Percentiles rank a stretch among this genome's conserved stretches.
Conservation (phyloP, 768 basidiomycete genomes). For the Trametes elegans region DNA sequence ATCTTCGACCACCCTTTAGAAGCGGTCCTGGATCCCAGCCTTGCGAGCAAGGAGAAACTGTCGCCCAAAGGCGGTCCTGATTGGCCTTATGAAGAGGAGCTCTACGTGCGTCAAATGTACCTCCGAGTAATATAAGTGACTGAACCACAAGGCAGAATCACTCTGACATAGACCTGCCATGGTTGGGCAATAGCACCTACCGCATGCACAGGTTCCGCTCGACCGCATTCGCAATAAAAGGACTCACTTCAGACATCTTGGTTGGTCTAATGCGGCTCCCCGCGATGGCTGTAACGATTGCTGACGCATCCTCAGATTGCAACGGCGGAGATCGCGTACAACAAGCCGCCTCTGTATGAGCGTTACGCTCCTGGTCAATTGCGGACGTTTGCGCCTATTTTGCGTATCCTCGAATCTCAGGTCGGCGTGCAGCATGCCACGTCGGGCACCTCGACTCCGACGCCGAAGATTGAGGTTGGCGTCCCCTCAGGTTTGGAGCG, state of each 20-base stretch:
- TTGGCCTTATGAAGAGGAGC: conserved; percentile 77
- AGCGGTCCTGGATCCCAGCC: conserved; percentile 61
- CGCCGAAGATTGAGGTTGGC: conserved; percentile 12
- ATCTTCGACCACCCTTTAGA: conserved; percentile 83
- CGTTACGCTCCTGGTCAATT: conserved; percentile 57
- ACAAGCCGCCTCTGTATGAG: conserved; percentile 45
- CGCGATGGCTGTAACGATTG: neutral
- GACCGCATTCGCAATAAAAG: conserved; percentile 77
- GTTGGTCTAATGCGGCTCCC: conserved; percentile 39
- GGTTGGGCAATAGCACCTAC: conserved; percentile 54
- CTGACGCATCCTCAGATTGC: conserved; percentile 45
- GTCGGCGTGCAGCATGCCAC: neutral
- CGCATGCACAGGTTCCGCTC: conserved; percentile 86
- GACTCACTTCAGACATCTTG: conserved; percentile 79
- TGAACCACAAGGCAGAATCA: conserved; percentile 42
- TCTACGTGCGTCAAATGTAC: conserved; percentile 54
- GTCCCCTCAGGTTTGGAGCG: neutral
- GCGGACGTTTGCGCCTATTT: conserved; percentile 23
- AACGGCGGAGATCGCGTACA: conserved; percentile 67
- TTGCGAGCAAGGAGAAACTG: conserved; percentile 47
- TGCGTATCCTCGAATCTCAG: conserved; percentile 18
- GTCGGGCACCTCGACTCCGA: conserved; percentile 19
- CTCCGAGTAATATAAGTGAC: neutral
- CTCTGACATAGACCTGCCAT: conserved; percentile 47
- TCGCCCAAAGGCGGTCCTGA: conserved; percentile 59